A percentile compares a stretch with the other conserved stretches of the same genome.
Evolutionary conservation across 257 asterid species (phyloP).

Genomic region (Capsicum baccatum): DNA sequence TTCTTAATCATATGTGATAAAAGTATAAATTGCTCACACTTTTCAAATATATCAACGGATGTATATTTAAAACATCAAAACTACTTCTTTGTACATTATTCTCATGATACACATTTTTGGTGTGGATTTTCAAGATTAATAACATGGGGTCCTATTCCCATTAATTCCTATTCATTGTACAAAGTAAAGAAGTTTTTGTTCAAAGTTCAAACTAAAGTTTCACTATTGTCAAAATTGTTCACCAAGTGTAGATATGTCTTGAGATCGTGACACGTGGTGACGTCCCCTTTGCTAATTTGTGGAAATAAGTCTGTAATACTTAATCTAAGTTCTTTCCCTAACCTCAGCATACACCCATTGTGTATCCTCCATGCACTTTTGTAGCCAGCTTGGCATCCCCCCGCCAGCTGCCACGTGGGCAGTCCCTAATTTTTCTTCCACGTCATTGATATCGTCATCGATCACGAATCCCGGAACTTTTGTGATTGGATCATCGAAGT

Average conservation of each 20-base stretch:
- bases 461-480: constrained; percentile 78
- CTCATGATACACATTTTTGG: background rate
- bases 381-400: constrained; percentile 59
- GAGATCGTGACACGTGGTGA: constrained; percentile 77
- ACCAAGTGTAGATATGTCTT: constrained; percentile 81
- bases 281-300: constrained; percentile 44
- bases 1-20: no score
- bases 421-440: rapidly evolving
- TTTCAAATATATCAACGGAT: background rate
- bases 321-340: constrained; percentile 75
- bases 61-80: background rate
- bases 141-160: background rate
- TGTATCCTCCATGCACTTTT: constrained; percentile 57
- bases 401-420: background rate
- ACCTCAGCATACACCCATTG: constrained; percentile 89
- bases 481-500: constrained; percentile 72
- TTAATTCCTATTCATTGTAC: background rate
- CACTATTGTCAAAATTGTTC: constrained; percentile 35
- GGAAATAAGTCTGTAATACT: constrained; percentile 64
- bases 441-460: background rate
- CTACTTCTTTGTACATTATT: background rate
- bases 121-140: background rate
- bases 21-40: background rate
- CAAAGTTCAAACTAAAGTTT: background rate
- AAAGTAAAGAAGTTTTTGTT: background rate